Evolutionary conservation across 768 basidiomycete species (phyloP).

Genomic region (Lactarius evosmus): DNA sequence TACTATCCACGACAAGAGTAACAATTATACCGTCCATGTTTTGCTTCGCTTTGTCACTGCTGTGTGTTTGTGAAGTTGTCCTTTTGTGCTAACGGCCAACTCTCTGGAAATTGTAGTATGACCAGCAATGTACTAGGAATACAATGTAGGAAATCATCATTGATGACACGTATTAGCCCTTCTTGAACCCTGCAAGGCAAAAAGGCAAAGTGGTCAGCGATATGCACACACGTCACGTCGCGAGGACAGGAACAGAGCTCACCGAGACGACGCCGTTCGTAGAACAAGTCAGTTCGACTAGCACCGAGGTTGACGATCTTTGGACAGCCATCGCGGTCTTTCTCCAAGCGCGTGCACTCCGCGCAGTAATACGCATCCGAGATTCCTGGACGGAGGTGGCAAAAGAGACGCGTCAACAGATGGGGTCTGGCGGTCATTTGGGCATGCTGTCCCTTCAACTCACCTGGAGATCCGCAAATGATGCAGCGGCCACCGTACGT

Average conservation of each 20-base stretch:
- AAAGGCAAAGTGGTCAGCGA: not conserved
- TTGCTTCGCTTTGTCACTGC: not conserved
- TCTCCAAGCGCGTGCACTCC: conserved; percentile 94
- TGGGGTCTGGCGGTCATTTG: too few species aligned
- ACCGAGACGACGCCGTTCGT: conserved; percentile 85
- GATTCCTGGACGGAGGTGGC: conserved; percentile 58
- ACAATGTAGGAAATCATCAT: not conserved
- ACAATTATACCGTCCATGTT: not conserved
- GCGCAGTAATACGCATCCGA: conserved; percentile 99
- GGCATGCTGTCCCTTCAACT: too few species aligned
- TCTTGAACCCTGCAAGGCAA: conserved; percentile 60
- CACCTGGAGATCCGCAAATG: conserved; percentile 95
- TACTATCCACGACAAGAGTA: conserved; percentile 13
- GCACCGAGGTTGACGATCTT: conserved; percentile 98
- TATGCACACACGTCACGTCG: conserved; percentile 3
- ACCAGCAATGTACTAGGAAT: conserved; percentile 7
- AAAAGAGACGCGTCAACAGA: conserved; percentile 3
- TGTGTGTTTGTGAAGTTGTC: conserved; percentile 5
- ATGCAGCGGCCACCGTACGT: conserved; percentile 97
- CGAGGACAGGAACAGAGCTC: conserved; percentile 28
- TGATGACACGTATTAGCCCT: conserved; percentile 38
- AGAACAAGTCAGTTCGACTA: conserved; percentile 88
- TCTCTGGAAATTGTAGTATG: not conserved
- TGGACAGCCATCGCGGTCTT: conserved; percentile 96
- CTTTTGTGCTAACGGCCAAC: not conserved